Evolutionary conservation across 345 rosid species (phyloP).

Genomic region (Salix exigua): DNA sequence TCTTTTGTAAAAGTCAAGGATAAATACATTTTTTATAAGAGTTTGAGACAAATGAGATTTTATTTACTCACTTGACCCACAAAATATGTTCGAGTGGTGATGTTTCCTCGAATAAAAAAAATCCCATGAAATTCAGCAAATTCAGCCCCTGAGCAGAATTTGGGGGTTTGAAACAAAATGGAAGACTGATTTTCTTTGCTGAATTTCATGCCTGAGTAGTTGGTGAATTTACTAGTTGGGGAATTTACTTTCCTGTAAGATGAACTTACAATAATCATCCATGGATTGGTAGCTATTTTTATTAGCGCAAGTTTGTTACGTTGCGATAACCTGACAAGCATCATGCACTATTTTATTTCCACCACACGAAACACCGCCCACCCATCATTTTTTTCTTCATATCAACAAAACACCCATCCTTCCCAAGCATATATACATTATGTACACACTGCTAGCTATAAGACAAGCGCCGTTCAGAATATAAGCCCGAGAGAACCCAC

Average conservation of each 20-base stretch:
- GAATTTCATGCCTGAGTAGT: too few species aligned
- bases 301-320: neutral
- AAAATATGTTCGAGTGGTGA: too few species aligned
- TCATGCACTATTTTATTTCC: neutral
- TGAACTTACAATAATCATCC: neutral
- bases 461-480: neutral
- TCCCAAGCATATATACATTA: neutral
- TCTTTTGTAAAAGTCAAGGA: too few species aligned
- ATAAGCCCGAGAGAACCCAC: neutral
- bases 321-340: neutral
- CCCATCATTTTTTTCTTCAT: neutral
- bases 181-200: neutral
- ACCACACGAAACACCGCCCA: neutral
- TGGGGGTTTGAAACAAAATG: neutral
- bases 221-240: too few species aligned
- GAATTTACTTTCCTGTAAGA: neutral
- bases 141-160: neutral
- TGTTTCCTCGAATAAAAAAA: too few species aligned
- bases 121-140: too few species aligned
- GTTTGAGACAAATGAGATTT: too few species aligned
- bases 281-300: neutral
- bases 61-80: rapidly evolving
- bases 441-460: neutral
- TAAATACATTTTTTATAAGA: too few species aligned
- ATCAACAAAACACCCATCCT: neutral